A percentile compares a stretch with the other conserved stretches of the same genome.
phyloP scores from a whole-genome alignment of 805 yeast species.

The Cyberlindnera maritima region DNA sequence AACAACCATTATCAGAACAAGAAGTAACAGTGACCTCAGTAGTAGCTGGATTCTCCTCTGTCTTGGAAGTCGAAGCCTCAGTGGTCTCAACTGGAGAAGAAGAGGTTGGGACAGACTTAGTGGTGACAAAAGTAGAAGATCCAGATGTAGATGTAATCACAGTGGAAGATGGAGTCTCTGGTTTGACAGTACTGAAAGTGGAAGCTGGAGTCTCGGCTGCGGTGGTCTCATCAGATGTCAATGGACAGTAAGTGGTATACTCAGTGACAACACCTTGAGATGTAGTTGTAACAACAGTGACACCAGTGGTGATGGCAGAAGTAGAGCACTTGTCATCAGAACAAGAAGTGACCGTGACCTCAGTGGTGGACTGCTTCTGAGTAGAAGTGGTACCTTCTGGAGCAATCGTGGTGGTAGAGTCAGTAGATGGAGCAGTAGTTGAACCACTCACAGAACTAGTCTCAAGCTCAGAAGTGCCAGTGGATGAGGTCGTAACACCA shows the following conservation, averaged over 20 bases:
- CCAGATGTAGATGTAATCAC: not conserved
- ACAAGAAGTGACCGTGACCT: not conserved
- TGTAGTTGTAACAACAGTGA: not conserved
- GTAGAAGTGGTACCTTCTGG: no score
- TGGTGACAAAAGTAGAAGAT: not conserved
- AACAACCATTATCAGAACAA: not conserved
- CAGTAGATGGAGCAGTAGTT: no score
- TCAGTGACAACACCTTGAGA: constrained; percentile 4
- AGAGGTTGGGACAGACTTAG: not conserved
- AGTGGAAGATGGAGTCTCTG: not conserved
- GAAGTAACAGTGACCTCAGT: not conserved
- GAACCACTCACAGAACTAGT: no score
- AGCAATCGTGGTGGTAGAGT: no score
- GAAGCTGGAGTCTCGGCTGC: not conserved
- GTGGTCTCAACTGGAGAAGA: not conserved
- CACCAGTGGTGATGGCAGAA: not conserved
- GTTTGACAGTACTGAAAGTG: not conserved
- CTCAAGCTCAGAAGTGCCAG: no score
- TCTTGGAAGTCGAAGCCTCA: not conserved
- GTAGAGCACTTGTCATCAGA: not conserved
- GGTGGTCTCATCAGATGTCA: constrained; percentile 2
- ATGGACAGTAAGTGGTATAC: constrained; percentile 18
- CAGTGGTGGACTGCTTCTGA: not conserved
- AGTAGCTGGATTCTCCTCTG: not conserved
- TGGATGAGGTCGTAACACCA: no score